Evolutionary conservation across 306 rosid species (phyloP).

Genomic region (Corylus americana): DNA sequence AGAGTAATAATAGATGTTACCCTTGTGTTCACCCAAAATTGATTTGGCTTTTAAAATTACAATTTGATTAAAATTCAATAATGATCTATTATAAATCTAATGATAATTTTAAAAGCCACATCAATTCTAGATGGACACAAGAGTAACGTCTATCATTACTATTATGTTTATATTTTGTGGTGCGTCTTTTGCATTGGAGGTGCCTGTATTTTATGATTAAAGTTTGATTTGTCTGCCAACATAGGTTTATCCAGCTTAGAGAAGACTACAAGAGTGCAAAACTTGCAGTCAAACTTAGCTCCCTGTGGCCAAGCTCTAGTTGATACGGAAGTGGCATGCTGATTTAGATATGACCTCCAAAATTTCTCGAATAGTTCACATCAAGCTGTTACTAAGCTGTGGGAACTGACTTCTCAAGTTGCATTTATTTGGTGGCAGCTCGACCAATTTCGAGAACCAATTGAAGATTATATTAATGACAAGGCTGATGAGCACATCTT

Average conservation of each 20-base stretch:
- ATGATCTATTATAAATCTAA: too few relatives aligned
- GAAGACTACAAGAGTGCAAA: slow-evolving; percentile 98
- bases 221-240: slow-evolving; percentile 30
- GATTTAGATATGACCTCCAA: slow-evolving; percentile 22
- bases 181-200: background rate
- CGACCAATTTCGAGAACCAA: slow-evolving; percentile 12
- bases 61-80: too few relatives aligned
- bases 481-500: slow-evolving; percentile 1
- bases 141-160: too few relatives aligned
- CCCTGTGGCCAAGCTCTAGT: slow-evolving; percentile 68
- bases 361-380: slow-evolving; percentile 1
- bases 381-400: slow-evolving; percentile 23
- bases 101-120: too few relatives aligned
- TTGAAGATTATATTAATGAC: slow-evolving; percentile 6
- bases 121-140: too few relatives aligned
- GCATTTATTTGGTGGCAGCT: slow-evolving; percentile 29
- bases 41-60: too few relatives aligned
- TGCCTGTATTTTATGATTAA: slow-evolving; percentile 27
- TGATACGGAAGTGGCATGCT: slow-evolving; percentile 32
- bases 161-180: background rate
- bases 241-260: slow-evolving; percentile 90
- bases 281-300: slow-evolving; percentile 81
- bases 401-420: slow-evolving; percentile 27
- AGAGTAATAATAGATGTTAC: too few relatives aligned
- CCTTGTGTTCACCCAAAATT: too few relatives aligned